Evolutionary conservation across 1,139 yeast species (phyloP), one percentile per base, ranked within the genome.

Genomic region (Kodamaea anthophila): DNA sequence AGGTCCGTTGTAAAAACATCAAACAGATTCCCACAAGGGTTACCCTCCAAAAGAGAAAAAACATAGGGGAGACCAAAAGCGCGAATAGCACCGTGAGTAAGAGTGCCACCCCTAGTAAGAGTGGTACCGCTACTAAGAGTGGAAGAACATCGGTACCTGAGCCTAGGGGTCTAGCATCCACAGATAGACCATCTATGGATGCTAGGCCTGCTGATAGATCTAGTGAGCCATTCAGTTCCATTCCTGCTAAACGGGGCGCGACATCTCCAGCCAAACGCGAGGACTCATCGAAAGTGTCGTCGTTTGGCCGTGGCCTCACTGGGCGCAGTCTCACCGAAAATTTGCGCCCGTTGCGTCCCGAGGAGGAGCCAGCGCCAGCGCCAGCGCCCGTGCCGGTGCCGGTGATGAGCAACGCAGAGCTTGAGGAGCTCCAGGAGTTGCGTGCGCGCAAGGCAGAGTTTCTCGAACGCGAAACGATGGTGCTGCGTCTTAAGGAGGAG

Each of bases 171-270:
- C n/a, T n/a, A n/a, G n/a, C n/a, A n/a, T n/a, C n/a, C n/a, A n/a
- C 22, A 5, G 19, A 9, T 14, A 21, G 26, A 10, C 29, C 32
- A 9, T 31, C 43, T 13, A 32, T 29, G 5, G 21, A 25, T 8
- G 20, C 21, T 5, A 14, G 31, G 13, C 16, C 26, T 4, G 30
- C 24, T 10, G n/a, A 7, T 7, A 21, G 27, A 5, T 16, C 21
- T 5, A 19, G 53, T 34, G n/a, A 7, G n/a, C 27, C 21, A 5
- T 16, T 15, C 5, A 19, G 53, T 34, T 39, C 65, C 42, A 59
- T 79, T 10, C 87, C 86, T 3, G 61, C 81, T 2, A 80, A 80
- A 42, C 60, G 88, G 39, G 65, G 70, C 0, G 82, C 86, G 0
- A 61, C 82, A 0, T 78, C 86, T 0, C 87, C 87, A 1, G 66